phyloP scores from a whole-genome alignment of 805 yeast species.

The Priceomyces medius region DNA sequence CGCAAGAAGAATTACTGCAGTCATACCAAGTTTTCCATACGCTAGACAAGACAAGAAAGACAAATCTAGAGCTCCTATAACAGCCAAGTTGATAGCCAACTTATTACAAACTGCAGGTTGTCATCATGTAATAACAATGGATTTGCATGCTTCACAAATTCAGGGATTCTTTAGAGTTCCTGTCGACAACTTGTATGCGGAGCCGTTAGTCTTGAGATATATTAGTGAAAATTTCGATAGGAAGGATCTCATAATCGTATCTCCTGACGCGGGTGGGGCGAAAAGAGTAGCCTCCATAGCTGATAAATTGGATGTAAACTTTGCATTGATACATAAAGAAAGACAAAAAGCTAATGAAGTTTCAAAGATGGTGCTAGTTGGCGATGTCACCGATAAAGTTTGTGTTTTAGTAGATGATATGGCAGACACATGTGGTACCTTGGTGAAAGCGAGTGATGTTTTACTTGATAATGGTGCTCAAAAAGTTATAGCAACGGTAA shows the following conservation, averaged over 20 bases:
- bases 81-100: slow-evolving; percentile 82
- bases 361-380: slow-evolving; percentile 80
- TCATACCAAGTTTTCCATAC: slow-evolving; percentile 79
- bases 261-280: slow-evolving; percentile 92
- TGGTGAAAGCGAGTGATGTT: slow-evolving; percentile 79
- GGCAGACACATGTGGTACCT: slow-evolving; percentile 89
- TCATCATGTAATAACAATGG: slow-evolving; percentile 85
- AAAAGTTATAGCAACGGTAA: slow-evolving; percentile 76
- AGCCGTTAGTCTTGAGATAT: slow-evolving; percentile 75
- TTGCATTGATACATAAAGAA: slow-evolving; percentile 83
- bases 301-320: slow-evolving; percentile 73
- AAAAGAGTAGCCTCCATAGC: slow-evolving; percentile 86
- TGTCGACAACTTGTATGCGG: slow-evolving; percentile 81
- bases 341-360: slow-evolving; percentile 83
- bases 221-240: slow-evolving; percentile 60
- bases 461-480: slow-evolving; percentile 66
- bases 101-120: slow-evolving; percentile 82
- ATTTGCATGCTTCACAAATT: slow-evolving; percentile 83
- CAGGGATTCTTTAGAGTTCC: slow-evolving; percentile 85
- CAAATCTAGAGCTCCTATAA: slow-evolving; percentile 80
- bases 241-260: slow-evolving; percentile 68
- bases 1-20: slow-evolving; percentile 80
- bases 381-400: slow-evolving; percentile 73
- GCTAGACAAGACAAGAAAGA: slow-evolving; percentile 90
- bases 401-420: slow-evolving; percentile 83